Evolutionary conservation across 1,284 basidiomycete genomes (phyloP), one percentile per base, ranked within the genome.

Genomic region (Puccinia triticina): DNA sequence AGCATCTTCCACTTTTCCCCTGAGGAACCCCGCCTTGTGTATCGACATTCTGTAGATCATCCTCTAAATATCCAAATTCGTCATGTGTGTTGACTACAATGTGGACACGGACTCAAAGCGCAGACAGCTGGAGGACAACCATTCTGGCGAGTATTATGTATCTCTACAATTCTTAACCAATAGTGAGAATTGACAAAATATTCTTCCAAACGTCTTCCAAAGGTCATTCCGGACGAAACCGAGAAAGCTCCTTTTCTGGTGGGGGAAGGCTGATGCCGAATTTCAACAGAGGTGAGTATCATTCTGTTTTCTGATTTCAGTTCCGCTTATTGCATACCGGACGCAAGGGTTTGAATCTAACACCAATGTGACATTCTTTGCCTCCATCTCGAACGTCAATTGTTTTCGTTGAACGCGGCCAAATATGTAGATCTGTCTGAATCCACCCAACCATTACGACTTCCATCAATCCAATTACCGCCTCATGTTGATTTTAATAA

Each of bases 401-500:
- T n/a, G 21, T n/a, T 29, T 16, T 26, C 14, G 7, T 16, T 64
- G 34, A 2, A n/a, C 43, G 23, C 23, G 34, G 40, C n/a, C 37
- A 14, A n/a, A n/a, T n/a, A 43, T 37, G 8, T 11, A 69, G 66
- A 10, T 26, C 32, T 37, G 10, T 37, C 40, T 37, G 71, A 48
- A 73, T 26, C 71, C 11, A 32, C 26, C 26, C 43, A 8, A 55
- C 71, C 71, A 21, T 46, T 50, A 14, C 71, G 71, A 50, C 71
- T 73, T 55, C 71, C 71, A 50, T 26, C 40, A 73, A 73, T 73
- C 46, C 71, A 53, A 29, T 29, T 73, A 46, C 71, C 71, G 14
- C 48, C 71, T 23, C 16, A 26, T 55, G 23, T 32, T 46, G 48
- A 73, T 26, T 73, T 73, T 26, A 37, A 69, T 14, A 37, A 43